Percentiles rank a stretch among this genome's conserved stretches.
Conservation (phyloP, 352 stramenopile genomes). For the Phytophthora cryptogea region DNA sequence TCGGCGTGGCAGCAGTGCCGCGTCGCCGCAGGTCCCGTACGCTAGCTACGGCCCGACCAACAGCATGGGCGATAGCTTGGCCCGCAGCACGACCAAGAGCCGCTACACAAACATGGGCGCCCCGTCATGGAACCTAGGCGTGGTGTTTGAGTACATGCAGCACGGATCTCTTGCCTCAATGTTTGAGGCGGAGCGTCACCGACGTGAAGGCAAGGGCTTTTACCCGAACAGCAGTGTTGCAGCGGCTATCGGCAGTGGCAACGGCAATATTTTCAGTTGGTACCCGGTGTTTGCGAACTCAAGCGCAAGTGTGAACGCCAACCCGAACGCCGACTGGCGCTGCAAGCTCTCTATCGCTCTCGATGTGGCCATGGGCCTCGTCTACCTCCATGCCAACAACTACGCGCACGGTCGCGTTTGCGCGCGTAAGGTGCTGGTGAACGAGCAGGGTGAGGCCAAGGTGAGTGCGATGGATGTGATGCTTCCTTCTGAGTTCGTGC, state of each 20-base stretch:
- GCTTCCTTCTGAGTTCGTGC: slow-evolving; percentile 32
- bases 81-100: slow-evolving; percentile 19
- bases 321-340: slow-evolving; percentile 54
- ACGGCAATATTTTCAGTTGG: slow-evolving; percentile 60
- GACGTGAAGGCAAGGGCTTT: slow-evolving; percentile 62
- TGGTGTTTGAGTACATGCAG: slow-evolving; percentile 82
- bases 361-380: slow-evolving; percentile 79
- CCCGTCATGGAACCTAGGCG: slow-evolving; percentile 62
- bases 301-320: slow-evolving; percentile 43
- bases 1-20: slow-evolving; percentile 30
- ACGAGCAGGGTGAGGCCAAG: slow-evolving; percentile 77
- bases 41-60: slow-evolving; percentile 25
- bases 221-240: slow-evolving; percentile 39
- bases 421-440: slow-evolving; percentile 71
- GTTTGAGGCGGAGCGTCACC: slow-evolving; percentile 61
- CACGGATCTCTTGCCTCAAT: slow-evolving; percentile 59
- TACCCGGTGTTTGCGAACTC: slow-evolving; percentile 46
- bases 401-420: slow-evolving; percentile 64
- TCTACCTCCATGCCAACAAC: slow-evolving; percentile 73
- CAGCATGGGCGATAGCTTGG: slow-evolving; percentile 25
- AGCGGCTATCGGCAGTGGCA: slow-evolving; percentile 39
- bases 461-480: slow-evolving; percentile 73
- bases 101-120: slow-evolving; percentile 37
- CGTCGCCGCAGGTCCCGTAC: slow-evolving; percentile 12
- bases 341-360: slow-evolving; percentile 82